phyloP scores from a whole-genome alignment of 108 stramenopile genomes.

The Stephanodiscus triporus region DNA sequence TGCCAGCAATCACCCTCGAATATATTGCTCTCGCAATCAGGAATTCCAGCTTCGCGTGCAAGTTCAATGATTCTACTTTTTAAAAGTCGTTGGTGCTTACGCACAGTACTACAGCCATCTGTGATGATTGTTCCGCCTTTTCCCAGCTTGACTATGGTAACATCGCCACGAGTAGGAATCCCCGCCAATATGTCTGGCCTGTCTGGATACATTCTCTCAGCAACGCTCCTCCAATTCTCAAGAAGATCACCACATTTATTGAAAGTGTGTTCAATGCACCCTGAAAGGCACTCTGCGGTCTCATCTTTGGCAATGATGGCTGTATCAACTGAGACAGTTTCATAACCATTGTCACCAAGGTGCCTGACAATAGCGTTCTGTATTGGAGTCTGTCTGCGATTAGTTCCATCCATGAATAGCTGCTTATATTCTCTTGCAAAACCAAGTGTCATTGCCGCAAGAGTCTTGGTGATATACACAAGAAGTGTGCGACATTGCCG shows the following conservation, averaged over 20 bases:
- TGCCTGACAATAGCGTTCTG: constrained; percentile 4
- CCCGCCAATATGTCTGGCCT: neutral
- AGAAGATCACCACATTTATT: constrained; percentile 2
- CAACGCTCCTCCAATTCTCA: constrained; percentile 1
- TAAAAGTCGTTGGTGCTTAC: constrained; percentile 6
- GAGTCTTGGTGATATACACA: neutral
- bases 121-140: constrained; percentile 10
- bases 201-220: constrained; percentile 7
- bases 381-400: neutral
- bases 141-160: constrained; percentile 15
- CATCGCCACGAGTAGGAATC: constrained; percentile 2
- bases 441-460: constrained; percentile 2
- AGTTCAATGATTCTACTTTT: neutral
- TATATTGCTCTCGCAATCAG: neutral
- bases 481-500: constrained; percentile 7
- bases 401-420: constrained; percentile 10
- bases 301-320: constrained; percentile 5
- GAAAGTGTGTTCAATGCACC: neutral
- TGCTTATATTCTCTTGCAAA: neutral
- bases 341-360: neutral
- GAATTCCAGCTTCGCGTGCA: neutral
- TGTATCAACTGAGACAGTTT: constrained; percentile 1
- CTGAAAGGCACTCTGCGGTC: neutral
- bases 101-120: constrained; percentile 13
- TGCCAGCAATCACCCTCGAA: constrained; percentile 26